Percentiles rank a stretch among this genome's conserved stretches.
phyloP scores from a whole-genome alignment of 805 yeast genomes.

The Saccharomycopsis selenospora region DNA sequence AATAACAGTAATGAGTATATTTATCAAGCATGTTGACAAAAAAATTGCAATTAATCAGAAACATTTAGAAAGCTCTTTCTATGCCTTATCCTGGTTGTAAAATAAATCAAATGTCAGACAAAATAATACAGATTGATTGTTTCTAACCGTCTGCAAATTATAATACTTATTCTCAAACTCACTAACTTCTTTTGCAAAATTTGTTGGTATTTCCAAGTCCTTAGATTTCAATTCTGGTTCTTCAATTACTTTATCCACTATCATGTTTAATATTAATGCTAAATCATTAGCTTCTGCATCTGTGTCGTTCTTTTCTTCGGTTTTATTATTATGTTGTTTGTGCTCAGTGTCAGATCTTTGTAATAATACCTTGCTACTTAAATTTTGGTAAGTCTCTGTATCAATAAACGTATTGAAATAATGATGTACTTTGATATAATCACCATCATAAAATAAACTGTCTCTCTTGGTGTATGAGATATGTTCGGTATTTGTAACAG shows the following conservation, averaged over 20 bases:
- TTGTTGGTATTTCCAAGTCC: constrained; percentile 24
- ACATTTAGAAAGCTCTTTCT: no score
- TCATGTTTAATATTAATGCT: not conserved
- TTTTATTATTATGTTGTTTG: not conserved
- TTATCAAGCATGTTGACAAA: no score
- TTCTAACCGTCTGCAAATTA: constrained; percentile 30
- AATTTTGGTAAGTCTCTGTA: constrained; percentile 12
- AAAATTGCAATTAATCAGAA: no score
- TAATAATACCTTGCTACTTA: constrained; percentile 21
- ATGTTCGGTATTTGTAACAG: constrained; percentile 23
- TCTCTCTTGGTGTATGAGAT: constrained; percentile 3
- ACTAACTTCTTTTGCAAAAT: constrained; percentile 11
- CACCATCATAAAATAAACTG: constrained; percentile 28
- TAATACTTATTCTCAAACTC: constrained; percentile 19
- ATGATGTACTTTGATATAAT: constrained; percentile 31
- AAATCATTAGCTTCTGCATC: not conserved
- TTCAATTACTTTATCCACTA: constrained; percentile 6
- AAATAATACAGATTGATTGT: constrained; percentile 33
- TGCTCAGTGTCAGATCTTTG: constrained; percentile 17
- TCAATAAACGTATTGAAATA: constrained; percentile 29
- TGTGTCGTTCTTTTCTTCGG: not conserved
- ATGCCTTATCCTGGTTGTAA: not conserved
- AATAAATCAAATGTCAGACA: constrained; percentile 25
- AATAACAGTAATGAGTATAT: no score
- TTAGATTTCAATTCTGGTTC: constrained; percentile 24